Evolutionary conservation across 345 rosid species (phyloP), one percentile per base, ranked within the genome.

Genomic region (Euphorbia lathyris): DNA sequence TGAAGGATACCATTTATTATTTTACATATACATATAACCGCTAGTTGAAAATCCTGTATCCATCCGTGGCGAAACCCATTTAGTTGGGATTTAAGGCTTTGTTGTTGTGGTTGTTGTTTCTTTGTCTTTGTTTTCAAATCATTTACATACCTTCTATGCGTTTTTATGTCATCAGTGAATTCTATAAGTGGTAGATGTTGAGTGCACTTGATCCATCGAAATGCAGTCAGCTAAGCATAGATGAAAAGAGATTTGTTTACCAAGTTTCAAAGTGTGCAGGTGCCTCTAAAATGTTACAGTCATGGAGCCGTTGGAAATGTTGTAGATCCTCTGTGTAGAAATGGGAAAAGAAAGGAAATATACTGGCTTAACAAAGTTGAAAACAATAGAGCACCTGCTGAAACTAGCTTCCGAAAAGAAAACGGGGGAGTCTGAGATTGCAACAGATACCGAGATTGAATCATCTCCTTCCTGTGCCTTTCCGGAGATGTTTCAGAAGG

Each of bases 321-420:
- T 96, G 76, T 88, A 92, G 84, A 86, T 96, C 74, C 86, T 95
- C 25, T 92, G 97, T 77, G 89, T 82, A 17, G 99, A 88, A 83
- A 90, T 90, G 98, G 96, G 99, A 53, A 96, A 90, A 80, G 93
- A 92, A 81, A 90, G 99, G 87, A 96, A 92, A 73, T 96, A 96
- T 77, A 90, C 98, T 16, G 97, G 98, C 72, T 79, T 96, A 69
- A 77, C 90, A 52, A 96, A 96, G 83, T 79, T 90, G 36, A 96
- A 92, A 83, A 92, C 90, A 63, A 96, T 96, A 1, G 93, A 92
- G 72, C 88, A 92, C 72, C 96, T 92, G 27, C 69, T 96, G 26
- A 90, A 79, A 80, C 82, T 89, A 60, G 86, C 92, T 3, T 83
- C 93, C 66, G 94, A 89, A 69, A 89, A 85, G 76, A 85, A 80